These are phyloP conservation scores for Pseudocercospora cruenta DNA, from an alignment of 2,329 filamentous ascomycete genomes.

Conservation along the genomic window DNA sequence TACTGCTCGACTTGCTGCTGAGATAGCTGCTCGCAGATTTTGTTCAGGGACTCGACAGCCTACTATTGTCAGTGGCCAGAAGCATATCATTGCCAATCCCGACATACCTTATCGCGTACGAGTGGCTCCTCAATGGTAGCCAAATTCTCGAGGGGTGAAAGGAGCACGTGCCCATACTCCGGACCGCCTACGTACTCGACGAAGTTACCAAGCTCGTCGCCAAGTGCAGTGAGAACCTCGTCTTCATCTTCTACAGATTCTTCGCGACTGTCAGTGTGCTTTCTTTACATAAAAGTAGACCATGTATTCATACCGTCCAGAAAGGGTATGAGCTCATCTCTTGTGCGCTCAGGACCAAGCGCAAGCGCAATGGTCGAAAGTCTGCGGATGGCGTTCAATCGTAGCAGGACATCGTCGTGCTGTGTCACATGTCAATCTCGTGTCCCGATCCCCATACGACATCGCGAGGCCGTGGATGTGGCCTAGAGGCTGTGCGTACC, in stretches of 20 bases:
- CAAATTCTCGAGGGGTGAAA: conserved; percentile 95
- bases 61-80: conserved; percentile 48
- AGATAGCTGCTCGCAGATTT: conserved; percentile 93
- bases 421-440: conserved; percentile 44
- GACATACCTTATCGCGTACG: conserved; percentile 87
- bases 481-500: conserved; percentile 58
- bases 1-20: conserved; percentile 93
- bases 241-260: conserved; percentile 99
- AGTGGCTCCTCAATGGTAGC: conserved; percentile 98
- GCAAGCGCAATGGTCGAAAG: conserved; percentile 97
- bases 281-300: background rate
- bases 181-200: conserved; percentile 97
- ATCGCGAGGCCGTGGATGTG: background rate
- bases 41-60: conserved; percentile 99
- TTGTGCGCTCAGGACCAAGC: conserved; percentile 91
- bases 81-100: conserved; percentile 31
- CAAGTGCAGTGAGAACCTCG: conserved; percentile 94
- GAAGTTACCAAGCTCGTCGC: conserved; percentile 94
- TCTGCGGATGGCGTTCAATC: conserved; percentile 97
- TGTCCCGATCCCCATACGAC: background rate
- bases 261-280: conserved; percentile 50
- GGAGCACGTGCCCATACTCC: conserved; percentile 90
- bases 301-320: conserved; percentile 78
- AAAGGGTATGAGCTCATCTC: conserved; percentile 98
- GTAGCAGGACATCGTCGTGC: conserved; percentile 98